These are phyloP conservation scores for Gardenia jasminoides DNA, from an alignment of 257 asterid species.

Conservation along the genomic window DNA sequence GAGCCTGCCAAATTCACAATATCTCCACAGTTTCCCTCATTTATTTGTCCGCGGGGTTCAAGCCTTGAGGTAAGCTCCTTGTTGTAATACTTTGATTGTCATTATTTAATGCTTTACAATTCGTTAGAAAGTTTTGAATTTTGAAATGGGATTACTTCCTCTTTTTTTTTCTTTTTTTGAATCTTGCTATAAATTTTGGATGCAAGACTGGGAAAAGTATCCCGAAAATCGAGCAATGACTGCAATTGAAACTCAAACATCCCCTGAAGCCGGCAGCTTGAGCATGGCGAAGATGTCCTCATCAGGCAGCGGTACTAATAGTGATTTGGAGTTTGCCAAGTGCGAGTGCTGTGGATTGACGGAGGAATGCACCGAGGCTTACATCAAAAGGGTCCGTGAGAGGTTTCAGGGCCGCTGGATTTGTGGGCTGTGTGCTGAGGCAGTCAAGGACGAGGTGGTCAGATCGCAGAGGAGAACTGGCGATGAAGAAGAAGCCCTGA, in stretches of 20 bases:
- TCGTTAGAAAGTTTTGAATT: neutral
- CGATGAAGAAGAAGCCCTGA: constrained; percentile 71
- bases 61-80: constrained; percentile 23
- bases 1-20: neutral
- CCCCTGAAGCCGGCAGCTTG: constrained; percentile 6
- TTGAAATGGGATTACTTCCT: constrained; percentile 9
- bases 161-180: neutral
- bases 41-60: constrained; percentile 7
- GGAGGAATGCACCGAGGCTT: constrained; percentile 78
- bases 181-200: neutral
- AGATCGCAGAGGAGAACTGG: constrained; percentile 49
- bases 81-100: neutral
- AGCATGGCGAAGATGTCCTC: constrained; percentile 1
- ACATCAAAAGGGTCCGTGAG: constrained; percentile 49
- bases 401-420: constrained; percentile 77
- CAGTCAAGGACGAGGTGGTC: constrained; percentile 71
- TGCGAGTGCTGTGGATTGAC: constrained; percentile 86
- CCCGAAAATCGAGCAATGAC: neutral
- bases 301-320: constrained; percentile 3
- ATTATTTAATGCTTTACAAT: neutral
- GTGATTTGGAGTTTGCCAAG: constrained; percentile 44
- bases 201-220: neutral
- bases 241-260: constrained; percentile 26
- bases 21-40: constrained; percentile 1
- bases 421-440: constrained; percentile 88